Conservation (phyloP, 2,329 filamentous ascomycete genomes). For the Penicillium sp. region DNA sequence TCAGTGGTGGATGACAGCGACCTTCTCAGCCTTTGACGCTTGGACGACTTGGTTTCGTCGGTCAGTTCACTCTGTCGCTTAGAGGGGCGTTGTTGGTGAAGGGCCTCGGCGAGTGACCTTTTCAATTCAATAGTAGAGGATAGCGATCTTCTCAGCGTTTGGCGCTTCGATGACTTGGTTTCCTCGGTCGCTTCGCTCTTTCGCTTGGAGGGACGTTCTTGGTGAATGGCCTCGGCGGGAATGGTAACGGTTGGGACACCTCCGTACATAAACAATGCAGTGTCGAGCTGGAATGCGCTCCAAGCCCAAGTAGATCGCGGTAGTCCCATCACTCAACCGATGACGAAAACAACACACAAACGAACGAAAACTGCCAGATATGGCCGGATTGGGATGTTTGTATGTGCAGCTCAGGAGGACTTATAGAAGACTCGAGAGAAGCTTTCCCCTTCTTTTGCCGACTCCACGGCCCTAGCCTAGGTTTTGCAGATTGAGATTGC, state of each 20-base stretch:
- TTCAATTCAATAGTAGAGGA: conserved; percentile 1
- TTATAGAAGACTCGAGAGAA: background rate
- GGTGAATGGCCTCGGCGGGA: conserved; percentile 15
- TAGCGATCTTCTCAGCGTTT: conserved; percentile 9
- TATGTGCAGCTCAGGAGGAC: background rate
- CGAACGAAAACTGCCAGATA: background rate
- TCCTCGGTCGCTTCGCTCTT: conserved; percentile 4
- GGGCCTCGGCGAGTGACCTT: conserved; percentile 11
- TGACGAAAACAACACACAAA: conserved; percentile 4
- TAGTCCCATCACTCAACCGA: conserved; percentile 15
- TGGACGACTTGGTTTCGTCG: conserved; percentile 8
- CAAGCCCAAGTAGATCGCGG: conserved; percentile 14
- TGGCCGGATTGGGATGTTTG: background rate
- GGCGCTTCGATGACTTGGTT: conserved; percentile 8
- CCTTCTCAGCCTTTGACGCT: conserved; percentile 8
- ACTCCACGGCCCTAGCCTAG: background rate
- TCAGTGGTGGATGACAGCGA: conserved; percentile 8
- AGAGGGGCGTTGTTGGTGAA: conserved; percentile 6
- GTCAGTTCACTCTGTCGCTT: background rate
- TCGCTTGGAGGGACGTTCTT: conserved; percentile 1
- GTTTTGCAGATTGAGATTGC: background rate
- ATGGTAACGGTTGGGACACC: conserved; percentile 16
- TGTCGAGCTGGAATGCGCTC: conserved; percentile 24
- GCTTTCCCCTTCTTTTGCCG: background rate
- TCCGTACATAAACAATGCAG: conserved; percentile 24